A percentile compares a stretch with the other conserved stretches of the same genome.
Evolutionary conservation across 2,329 filamentous ascomycete species (phyloP).

Genomic region (Lecanosticta acicola): DNA sequence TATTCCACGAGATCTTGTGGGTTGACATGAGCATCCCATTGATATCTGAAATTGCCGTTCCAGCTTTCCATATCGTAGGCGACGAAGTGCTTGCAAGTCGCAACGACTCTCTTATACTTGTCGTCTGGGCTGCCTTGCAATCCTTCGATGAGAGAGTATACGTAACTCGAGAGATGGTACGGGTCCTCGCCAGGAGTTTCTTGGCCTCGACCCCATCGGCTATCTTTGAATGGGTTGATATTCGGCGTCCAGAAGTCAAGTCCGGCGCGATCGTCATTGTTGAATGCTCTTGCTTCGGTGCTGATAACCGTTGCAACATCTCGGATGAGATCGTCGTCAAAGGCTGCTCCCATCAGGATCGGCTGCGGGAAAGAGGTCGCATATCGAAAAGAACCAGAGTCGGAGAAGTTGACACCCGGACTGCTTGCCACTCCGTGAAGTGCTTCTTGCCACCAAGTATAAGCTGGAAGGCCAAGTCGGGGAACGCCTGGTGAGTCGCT

Average conservation of each 20-base stretch:
- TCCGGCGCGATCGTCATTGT: slow-evolving; percentile 52
- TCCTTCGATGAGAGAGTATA: slow-evolving; percentile 31
- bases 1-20: slow-evolving; percentile 63
- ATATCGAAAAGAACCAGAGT: slow-evolving; percentile 49
- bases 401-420: slow-evolving; percentile 52
- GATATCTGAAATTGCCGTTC: slow-evolving; percentile 36
- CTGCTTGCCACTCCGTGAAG: slow-evolving; percentile 56
- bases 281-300: slow-evolving; percentile 61
- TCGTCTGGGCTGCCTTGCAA: slow-evolving; percentile 32
- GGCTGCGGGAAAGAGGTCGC: slow-evolving; percentile 63
- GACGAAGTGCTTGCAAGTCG: slow-evolving; percentile 45
- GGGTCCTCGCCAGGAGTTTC: slow-evolving; percentile 41
- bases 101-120: slow-evolving; percentile 37
- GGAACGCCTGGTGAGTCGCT: slow-evolving; percentile 47
- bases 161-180: slow-evolving; percentile 32
- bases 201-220: slow-evolving; percentile 34
- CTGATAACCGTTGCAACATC: slow-evolving; percentile 52
- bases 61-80: slow-evolving; percentile 30
- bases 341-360: slow-evolving; percentile 57
- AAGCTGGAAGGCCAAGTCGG: slow-evolving; percentile 52
- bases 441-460: slow-evolving; percentile 59
- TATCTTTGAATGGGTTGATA: slow-evolving; percentile 56
- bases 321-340: slow-evolving; percentile 58
- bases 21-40: slow-evolving; percentile 53
- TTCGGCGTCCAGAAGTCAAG: slow-evolving; percentile 62